These are phyloP conservation scores for Phytophthora constricta DNA, from an alignment of 352 stramenopile genomes.

Conservation along the genomic window DNA sequence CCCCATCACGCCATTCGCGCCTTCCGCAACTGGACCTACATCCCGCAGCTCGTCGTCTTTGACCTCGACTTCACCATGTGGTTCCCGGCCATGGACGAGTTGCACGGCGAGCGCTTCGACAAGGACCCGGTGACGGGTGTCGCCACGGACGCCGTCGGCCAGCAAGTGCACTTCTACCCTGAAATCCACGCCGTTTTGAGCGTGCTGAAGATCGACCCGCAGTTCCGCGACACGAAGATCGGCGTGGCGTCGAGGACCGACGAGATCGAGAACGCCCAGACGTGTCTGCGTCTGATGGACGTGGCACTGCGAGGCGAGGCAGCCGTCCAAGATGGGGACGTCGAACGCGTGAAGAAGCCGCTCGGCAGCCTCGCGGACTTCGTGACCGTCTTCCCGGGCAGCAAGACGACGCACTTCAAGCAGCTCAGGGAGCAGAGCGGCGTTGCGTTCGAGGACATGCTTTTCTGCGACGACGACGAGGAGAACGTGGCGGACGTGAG, in stretches of 20 bases:
- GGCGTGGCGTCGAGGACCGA: conserved; percentile 75
- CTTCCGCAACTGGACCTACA: conserved; percentile 47
- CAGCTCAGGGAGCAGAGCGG: conserved; percentile 86
- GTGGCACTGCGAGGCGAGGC: conserved; percentile 25
- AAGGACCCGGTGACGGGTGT: conserved; percentile 55
- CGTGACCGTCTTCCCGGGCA: conserved; percentile 82
- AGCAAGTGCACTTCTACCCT: conserved; percentile 82
- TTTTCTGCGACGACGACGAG: conserved; percentile 96
- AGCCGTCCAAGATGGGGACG: background rate
- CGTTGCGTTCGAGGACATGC: conserved; percentile 93
- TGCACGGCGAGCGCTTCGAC: conserved; percentile 72
- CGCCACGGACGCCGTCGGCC: conserved; percentile 67
- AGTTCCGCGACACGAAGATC: conserved; percentile 57
- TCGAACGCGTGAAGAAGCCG: conserved; percentile 28
- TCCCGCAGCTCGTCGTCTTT: conserved; percentile 67
- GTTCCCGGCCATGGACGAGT: conserved; percentile 87
- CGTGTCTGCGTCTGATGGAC: conserved; percentile 69
- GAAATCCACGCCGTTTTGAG: conserved; percentile 74
- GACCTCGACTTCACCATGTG: conserved; percentile 77
- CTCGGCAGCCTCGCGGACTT: conserved; percentile 67
- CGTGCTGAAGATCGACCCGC: conserved; percentile 64
- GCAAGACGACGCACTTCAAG: conserved; percentile 92
- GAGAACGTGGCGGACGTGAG: conserved; percentile 76
- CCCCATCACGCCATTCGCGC: conserved; percentile 10
- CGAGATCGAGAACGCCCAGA: conserved; percentile 75